phyloP scores from a whole-genome alignment of 2,329 filamentous ascomycete species.

The Arthroderma uncinatum region DNA sequence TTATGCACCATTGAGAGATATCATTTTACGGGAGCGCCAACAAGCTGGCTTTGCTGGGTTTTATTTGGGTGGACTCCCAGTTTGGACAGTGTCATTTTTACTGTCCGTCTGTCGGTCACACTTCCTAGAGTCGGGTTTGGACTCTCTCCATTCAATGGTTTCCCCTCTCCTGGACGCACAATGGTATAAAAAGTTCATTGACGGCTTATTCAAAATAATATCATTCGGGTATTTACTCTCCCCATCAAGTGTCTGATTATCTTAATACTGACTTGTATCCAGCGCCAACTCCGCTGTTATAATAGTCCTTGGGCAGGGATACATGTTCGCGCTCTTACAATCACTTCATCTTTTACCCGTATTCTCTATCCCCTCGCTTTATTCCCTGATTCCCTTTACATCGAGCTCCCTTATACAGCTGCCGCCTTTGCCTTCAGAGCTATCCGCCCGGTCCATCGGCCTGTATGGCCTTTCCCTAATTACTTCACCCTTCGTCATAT shows the following conservation, averaged over 20 bases:
- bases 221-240: slow-evolving; percentile 22
- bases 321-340: slow-evolving; percentile 36
- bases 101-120: slow-evolving; percentile 31
- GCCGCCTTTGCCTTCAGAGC: slow-evolving; percentile 21
- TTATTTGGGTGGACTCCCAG: slow-evolving; percentile 33
- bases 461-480: slow-evolving; percentile 21
- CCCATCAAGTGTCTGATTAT: slow-evolving; percentile 9
- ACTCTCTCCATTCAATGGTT: slow-evolving; percentile 21
- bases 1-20: slow-evolving; percentile 26
- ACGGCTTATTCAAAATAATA: slow-evolving; percentile 21
- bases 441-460: slow-evolving; percentile 22
- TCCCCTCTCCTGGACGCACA: slow-evolving; percentile 20
- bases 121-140: slow-evolving; percentile 26
- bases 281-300: slow-evolving; percentile 29
- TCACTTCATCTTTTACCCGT: slow-evolving; percentile 31
- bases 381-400: slow-evolving; percentile 30
- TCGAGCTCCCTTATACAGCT: slow-evolving; percentile 26
- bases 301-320: slow-evolving; percentile 30
- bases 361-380: slow-evolving; percentile 23
- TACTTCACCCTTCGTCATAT: slow-evolving; percentile 27
- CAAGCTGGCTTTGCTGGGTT: slow-evolving; percentile 27
- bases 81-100: slow-evolving; percentile 29
- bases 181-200: slow-evolving; percentile 19
- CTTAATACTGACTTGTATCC: slow-evolving; percentile 14
- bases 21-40: slow-evolving; percentile 28